Conservation (phyloP, 495 filamentous ascomycete genomes). For the Xylaria acuta region DNA sequence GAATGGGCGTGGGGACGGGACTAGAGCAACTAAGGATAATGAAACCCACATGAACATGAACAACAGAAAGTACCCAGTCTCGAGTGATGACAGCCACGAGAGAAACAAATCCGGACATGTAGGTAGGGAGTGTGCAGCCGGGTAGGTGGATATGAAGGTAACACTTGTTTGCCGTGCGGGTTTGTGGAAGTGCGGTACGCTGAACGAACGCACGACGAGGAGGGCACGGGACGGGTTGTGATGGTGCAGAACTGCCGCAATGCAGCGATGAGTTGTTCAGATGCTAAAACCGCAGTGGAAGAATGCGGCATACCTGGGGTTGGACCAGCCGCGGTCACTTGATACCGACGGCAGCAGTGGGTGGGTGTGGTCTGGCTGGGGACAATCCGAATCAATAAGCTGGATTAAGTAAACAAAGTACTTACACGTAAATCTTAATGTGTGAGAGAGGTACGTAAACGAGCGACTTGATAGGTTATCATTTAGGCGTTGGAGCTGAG, state of each 20-base stretch:
- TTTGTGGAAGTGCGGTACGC: not conserved
- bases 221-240: conserved; percentile 46
- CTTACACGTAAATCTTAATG: not conserved
- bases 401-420: not conserved
- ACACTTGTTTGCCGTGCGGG: conserved; percentile 35
- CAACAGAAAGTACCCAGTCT: not conserved
- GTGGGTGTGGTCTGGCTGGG: not conserved
- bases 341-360: not conserved
- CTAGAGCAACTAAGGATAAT: not conserved
- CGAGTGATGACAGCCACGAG: not conserved
- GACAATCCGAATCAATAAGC: not conserved
- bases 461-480: conserved; percentile 14
- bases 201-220: conserved; percentile 32
- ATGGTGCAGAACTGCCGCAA: conserved; percentile 47
- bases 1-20: not conserved
- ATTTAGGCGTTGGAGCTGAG: not conserved
- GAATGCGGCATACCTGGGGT: not conserved
- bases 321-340: not conserved
- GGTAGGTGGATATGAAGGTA: conserved; percentile 36
- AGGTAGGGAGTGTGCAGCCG: conserved; percentile 14
- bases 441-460: not conserved
- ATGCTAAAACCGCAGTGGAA: conserved; percentile 18
- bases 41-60: not conserved
- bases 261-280: conserved; percentile 59
- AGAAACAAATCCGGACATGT: not conserved